Evolutionary conservation across 192 early-diverging fungal genomes (phyloP).

Genomic region (Geranomyces michiganensis): DNA sequence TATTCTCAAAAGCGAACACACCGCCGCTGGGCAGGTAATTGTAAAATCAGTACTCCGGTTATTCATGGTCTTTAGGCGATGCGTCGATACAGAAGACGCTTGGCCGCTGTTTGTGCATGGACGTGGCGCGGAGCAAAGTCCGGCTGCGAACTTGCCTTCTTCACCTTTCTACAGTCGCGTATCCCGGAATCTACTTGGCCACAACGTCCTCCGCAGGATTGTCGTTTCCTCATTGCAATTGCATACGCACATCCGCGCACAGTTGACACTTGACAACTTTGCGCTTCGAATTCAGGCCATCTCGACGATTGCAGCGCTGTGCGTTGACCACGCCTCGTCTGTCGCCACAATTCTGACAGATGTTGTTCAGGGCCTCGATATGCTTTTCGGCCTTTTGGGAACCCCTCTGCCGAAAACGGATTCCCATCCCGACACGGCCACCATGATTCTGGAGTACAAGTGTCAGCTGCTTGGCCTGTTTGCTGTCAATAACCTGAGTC

Average conservation of each 20-base stretch:
- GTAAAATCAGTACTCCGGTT: background rate
- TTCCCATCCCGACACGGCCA: background rate
- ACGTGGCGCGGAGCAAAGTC: background rate
- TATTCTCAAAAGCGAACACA: background rate
- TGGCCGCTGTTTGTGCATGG: conserved; percentile 18
- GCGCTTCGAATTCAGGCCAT: conserved; percentile 7
- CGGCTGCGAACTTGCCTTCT: background rate
- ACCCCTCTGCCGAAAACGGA: background rate
- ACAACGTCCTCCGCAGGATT: background rate
- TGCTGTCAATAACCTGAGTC: background rate
- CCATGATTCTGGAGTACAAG: background rate
- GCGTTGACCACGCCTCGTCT: conserved; percentile 3
- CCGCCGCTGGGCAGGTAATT: background rate
- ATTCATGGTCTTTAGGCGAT: conserved; percentile 1
- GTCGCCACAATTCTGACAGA: conserved; percentile 9
- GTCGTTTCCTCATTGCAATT: background rate
- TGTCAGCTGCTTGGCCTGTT: background rate
- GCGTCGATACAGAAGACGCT: conserved; percentile 9
- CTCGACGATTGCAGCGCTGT: conserved; percentile 6
- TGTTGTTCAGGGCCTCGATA: background rate
- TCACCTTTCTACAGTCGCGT: background rate
- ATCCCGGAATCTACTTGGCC: background rate
- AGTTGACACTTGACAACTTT: background rate
- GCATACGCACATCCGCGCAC: background rate
- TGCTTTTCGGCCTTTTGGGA: background rate